Percentiles rank a stretch among this genome's conserved stretches.
These are phyloP conservation scores for Fusarium sp. DNA, from an alignment of 2,329 filamentous ascomycete genomes.

Conservation along the genomic window DNA sequence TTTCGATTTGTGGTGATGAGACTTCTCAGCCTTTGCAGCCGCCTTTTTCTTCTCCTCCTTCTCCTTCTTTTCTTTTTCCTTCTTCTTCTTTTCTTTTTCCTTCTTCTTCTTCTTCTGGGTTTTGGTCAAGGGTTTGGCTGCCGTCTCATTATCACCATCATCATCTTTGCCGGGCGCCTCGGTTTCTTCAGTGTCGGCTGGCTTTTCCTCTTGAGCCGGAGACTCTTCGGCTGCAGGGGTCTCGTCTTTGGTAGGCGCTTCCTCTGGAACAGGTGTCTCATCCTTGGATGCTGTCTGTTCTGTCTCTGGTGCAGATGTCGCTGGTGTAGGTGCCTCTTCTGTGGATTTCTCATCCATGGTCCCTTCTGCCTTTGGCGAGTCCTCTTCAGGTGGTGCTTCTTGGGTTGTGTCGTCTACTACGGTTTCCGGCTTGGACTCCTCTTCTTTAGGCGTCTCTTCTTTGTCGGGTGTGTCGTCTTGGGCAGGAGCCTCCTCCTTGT, in stretches of 20 bases:
- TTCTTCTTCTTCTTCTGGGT: conserved; percentile 39
- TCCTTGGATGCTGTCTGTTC: background rate
- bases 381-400: background rate
- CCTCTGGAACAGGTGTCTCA: conserved; percentile 1
- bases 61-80: conserved; percentile 32
- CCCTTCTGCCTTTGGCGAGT: conserved; percentile 8
- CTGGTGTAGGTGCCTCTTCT: background rate
- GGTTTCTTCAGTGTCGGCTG: conserved; percentile 1
- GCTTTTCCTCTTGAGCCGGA: background rate
- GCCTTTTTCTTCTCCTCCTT: conserved; percentile 27
- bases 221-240: conserved; percentile 7
- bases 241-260: conserved; percentile 3
- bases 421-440: conserved; percentile 10
- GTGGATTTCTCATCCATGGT: conserved; percentile 3
- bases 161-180: conserved; percentile 14
- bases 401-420: conserved; percentile 13
- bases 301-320: background rate
- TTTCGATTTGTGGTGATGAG: conserved; percentile 36
- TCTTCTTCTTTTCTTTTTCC: conserved; percentile 29
- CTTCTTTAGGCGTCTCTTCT: conserved; percentile 10
- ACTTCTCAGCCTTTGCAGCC: conserved; percentile 30
- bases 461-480: conserved; percentile 7
- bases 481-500: conserved; percentile 7
- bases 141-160: conserved; percentile 21
- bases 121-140: conserved; percentile 34